phyloP scores from a whole-genome alignment of 2,329 filamentous ascomycete species.

The Alternaria gansuensis region DNA sequence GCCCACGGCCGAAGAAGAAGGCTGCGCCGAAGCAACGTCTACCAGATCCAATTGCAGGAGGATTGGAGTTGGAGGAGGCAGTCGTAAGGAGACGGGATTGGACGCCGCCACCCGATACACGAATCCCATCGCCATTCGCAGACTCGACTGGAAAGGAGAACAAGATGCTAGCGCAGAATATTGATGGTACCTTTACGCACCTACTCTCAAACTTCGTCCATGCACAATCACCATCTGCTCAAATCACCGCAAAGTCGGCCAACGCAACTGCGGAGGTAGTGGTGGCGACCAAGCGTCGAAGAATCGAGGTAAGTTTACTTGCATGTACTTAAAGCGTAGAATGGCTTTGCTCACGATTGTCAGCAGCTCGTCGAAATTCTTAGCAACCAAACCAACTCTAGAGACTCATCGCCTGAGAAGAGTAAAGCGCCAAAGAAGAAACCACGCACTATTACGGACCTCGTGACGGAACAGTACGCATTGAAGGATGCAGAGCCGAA shows the following conservation, averaged over 20 bases:
- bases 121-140: slow-evolving; percentile 20
- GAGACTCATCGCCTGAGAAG: slow-evolving; percentile 43
- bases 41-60: slow-evolving; percentile 17
- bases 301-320: slow-evolving; percentile 36
- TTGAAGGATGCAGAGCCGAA: slow-evolving; percentile 19
- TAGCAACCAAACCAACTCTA: slow-evolving; percentile 31
- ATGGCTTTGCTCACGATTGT: slow-evolving; percentile 1
- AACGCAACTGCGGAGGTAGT: slow-evolving; percentile 13
- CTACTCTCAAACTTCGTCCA: slow-evolving; percentile 45
- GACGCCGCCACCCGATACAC: slow-evolving; percentile 50
- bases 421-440: slow-evolving; percentile 52
- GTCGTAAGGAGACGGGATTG: slow-evolving; percentile 46
- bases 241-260: slow-evolving; percentile 10
- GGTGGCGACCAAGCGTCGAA: slow-evolving; percentile 39
- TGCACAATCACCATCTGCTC: slow-evolving; percentile 26
- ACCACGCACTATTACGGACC: slow-evolving; percentile 52
- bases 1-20: slow-evolving; percentile 28
- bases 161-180: slow-evolving; percentile 12
- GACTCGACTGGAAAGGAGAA: slow-evolving; percentile 42
- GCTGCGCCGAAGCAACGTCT: slow-evolving; percentile 25
- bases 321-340: neutral
- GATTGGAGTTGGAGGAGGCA: slow-evolving; percentile 43
- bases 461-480: slow-evolving; percentile 50
- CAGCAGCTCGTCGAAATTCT: slow-evolving; percentile 41
- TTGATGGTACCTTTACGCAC: slow-evolving; percentile 33